Conservation (phyloP, 352 stramenopile species). For the Blastocystis sp. region DNA sequence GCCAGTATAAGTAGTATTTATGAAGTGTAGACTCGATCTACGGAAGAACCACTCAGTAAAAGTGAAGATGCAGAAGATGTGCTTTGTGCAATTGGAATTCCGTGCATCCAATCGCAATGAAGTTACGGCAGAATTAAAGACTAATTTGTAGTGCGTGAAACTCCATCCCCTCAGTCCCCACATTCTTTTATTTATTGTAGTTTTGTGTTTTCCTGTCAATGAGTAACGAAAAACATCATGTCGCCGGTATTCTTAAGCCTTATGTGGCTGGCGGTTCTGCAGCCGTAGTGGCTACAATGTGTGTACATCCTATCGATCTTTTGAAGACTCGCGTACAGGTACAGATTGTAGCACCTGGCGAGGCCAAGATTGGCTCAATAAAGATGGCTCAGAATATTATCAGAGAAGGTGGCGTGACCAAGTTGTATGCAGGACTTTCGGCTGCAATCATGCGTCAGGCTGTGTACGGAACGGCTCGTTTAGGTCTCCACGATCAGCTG, state of each 20-base stretch:
- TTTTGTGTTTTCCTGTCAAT: not conserved
- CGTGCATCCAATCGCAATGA: not conserved
- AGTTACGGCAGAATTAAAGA: not conserved
- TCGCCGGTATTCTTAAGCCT: conserved; percentile 28
- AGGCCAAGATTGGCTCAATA: not conserved
- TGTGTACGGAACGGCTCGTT: conserved; percentile 68
- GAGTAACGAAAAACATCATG: not conserved
- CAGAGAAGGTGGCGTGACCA: conserved; percentile 30
- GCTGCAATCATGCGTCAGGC: conserved; percentile 68
- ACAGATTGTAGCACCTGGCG: not conserved
- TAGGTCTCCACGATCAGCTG: conserved; percentile 66
- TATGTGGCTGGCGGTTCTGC: conserved; percentile 51
- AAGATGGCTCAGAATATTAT: conserved; percentile 36
- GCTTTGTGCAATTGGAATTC: not conserved
- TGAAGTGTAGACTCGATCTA: too few relatives aligned
- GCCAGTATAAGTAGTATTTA: too few relatives aligned
- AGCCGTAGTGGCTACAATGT: conserved; percentile 57
- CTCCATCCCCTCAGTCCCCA: not conserved
- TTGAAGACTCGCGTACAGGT: conserved; percentile 60
- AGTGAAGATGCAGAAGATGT: too few relatives aligned
- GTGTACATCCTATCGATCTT: conserved; percentile 58
- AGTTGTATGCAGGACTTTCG: conserved; percentile 66
- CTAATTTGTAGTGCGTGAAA: not conserved
- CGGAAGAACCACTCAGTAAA: too few relatives aligned
- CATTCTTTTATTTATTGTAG: not conserved